These are phyloP conservation scores for Kwoniella europaea DNA, from an alignment of 768 basidiomycete genomes.

Conservation along the genomic window DNA sequence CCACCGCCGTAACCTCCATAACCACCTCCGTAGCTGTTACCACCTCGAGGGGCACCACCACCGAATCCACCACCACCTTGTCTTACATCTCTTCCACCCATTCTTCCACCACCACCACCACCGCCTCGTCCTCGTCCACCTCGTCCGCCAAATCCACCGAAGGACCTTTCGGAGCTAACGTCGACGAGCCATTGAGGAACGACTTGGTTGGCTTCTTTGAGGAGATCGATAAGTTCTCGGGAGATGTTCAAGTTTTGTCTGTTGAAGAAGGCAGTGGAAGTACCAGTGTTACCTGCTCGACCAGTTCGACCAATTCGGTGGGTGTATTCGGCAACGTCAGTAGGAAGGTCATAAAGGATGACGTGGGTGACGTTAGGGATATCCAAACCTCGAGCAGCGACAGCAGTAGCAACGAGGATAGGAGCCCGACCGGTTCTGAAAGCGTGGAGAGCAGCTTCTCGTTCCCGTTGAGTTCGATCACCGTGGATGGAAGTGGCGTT, in stretches of 20 bases:
- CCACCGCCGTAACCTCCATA: constrained; percentile 57
- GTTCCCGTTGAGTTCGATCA: constrained; percentile 95
- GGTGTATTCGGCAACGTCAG: constrained; percentile 98
- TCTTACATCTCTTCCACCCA: constrained; percentile 61
- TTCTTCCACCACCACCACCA: constrained; percentile 65
- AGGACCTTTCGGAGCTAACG: constrained; percentile 71
- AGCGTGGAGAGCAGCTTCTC: constrained; percentile 90
- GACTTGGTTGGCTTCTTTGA: constrained; percentile 92
- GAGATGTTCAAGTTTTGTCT: constrained; percentile 91
- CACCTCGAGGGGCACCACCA: constrained; percentile 58
- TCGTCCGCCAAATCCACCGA: constrained; percentile 67
- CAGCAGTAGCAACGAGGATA: constrained; percentile 95
- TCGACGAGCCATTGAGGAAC: constrained; percentile 89
- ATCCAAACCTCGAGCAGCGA: constrained; percentile 97
- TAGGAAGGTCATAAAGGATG: constrained; percentile 95
- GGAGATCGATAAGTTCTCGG: constrained; percentile 85
- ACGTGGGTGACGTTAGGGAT: constrained; percentile 99
- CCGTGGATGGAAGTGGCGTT: constrained; percentile 97
- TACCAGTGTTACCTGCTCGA: constrained; percentile 96
- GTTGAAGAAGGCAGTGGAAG: constrained; percentile 84
- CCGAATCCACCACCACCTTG: constrained; percentile 56
- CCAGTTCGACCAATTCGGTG: constrained; percentile 98
- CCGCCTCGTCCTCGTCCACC: constrained; percentile 55
- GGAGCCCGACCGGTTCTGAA: constrained; percentile 96
- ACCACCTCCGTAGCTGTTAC: constrained; percentile 61